Base-by-base conservation (phyloP, 257 asterid genomes). In the Penstemon davidsonii region DNA sequence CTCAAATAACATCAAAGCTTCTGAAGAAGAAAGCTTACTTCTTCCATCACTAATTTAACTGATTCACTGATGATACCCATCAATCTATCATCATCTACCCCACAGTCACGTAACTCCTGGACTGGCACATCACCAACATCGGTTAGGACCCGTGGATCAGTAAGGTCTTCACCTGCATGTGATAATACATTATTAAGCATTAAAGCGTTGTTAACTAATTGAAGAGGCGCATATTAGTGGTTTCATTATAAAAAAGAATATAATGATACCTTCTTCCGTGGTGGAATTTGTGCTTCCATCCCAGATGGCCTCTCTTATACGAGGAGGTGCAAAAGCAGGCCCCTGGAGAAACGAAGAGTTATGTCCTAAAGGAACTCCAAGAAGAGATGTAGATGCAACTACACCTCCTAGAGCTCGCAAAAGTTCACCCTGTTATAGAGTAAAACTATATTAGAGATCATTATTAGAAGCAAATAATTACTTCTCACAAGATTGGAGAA, bases 261-360 rank as follows among this genome's bases (percentile, higher is more conserved):
- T 46, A 69, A 6, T 4, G 3, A 65, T 73, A 86, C 99, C 99
- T 91, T 89, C 97, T 83, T 94, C 99, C 6, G 99, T 87, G 57
- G 96, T 78, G 76, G 97, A 83, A 82, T 94, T 94, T 58, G 97
- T 94, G 87, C 99, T 94, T 67, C 90, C 97, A 73, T 97, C 91
- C 99, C 99, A 94, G 55, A 94, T 91, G 77, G 99, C 99, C 76
- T 94, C 99, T 79, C 99, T 82, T 78, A 94, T 94, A 62, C 95
- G 96, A 72, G 99, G 99, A 67, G 99, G 99, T 57, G 99, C 97
- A 80, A 94, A 94, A 45, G 97, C 99, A 8, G 99, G 99, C 53
- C 99, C 99, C 70, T 94, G 99, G 60, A 94, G 99, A 76, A 91
- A 94, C 25, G 99, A 94, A 45, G 99, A 94, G 81, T 94, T 94